Base-by-base conservation (phyloP, 2,329 filamentous ascomycete genomes). In the Cladosporium sp. region DNA sequence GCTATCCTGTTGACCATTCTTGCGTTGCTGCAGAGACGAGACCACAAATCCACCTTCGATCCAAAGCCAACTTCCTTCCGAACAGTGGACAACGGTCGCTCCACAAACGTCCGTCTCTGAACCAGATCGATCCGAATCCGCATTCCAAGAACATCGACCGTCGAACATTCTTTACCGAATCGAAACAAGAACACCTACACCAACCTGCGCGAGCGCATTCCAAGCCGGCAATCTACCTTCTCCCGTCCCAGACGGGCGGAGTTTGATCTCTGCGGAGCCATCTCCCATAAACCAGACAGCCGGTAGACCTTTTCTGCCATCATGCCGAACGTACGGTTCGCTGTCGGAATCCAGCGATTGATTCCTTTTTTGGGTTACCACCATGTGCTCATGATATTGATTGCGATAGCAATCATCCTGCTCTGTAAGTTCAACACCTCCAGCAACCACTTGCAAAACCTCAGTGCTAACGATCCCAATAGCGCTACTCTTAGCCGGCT, bases 361-460 rank as follows among this genome's bases (percentile, higher is more conserved):
- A 80, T 88, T 77, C 85, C 86, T 67, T 83, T 87, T 76, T 80
- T 89, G 70, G 87, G 87, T 68, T 89, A 88, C 87, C 87, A 89
- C 76, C 87, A 99, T 87, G 90, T 98, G 70, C 86, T 99, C 78
- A 99, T 99, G 95, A 92, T 99, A 73, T 82, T 99, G 71, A 97
- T 99, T 76, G 93, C 91, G 65, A 83, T 97, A 66, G 88, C 93
- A 55, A 97, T 99, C 75, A 96, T 99, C 79, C 83, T 99, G 77
- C 85, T 99, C 71, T 98, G 93, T 97, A 84, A 82, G 92, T 16
- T 67, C 56, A 67, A 26, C 66, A 69, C 12, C 37, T 18, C n/a
- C 26, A n/a, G 8, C 33, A 37, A 26, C 18, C 28, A n/a, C 26
- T 55, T 7, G 28, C n/a, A 21, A 35, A 18, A 26, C 33, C 5